These are phyloP conservation scores for Suhomyces wounanorum DNA, from an alignment of 1,139 yeast species.

Conservation along the genomic window DNA sequence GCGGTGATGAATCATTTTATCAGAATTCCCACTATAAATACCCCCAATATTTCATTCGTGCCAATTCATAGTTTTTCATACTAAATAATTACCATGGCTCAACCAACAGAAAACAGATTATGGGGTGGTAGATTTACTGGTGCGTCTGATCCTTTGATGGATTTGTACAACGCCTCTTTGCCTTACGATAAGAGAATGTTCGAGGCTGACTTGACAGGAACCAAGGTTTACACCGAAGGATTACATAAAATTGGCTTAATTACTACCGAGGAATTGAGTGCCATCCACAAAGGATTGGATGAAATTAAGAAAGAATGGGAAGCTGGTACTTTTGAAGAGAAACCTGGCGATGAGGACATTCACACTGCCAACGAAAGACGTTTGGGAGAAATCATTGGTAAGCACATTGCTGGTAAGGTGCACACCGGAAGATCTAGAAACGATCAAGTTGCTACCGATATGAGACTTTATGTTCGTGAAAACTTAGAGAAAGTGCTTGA, in stretches of 20 bases:
- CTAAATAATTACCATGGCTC: conserved; percentile 23
- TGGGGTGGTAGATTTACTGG: conserved; percentile 99
- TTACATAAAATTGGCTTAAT: conserved; percentile 75
- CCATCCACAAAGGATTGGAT: conserved; percentile 81
- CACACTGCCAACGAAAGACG: conserved; percentile 99
- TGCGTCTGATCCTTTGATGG: conserved; percentile 96
- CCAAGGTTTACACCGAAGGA: conserved; percentile 90
- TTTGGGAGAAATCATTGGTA: conserved; percentile 93
- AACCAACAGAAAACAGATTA: conserved; percentile 62
- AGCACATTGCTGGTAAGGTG: conserved; percentile 91
- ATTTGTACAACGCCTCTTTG: conserved; percentile 90
- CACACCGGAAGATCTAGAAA: conserved; percentile 98
- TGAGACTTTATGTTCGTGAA: conserved; percentile 91
- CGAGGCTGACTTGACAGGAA: conserved; percentile 90
- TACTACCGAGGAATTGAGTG: conserved; percentile 65
- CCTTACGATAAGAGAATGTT: conserved; percentile 96
- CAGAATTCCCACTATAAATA: conserved; percentile 10
- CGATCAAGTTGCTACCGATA: conserved; percentile 98
- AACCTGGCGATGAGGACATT: conserved; percentile 94
- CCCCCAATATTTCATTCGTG: conserved; percentile 3
- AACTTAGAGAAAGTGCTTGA: conserved; percentile 61
- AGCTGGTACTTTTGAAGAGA: conserved; percentile 69
- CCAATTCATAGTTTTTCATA: background rate
- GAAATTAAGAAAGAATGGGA: conserved; percentile 81
- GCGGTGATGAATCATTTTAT: conserved; percentile 37